These are phyloP conservation scores for Emericellopsis atlantica DNA, from an alignment of 2,329 filamentous ascomycete species.

Conservation along the genomic window DNA sequence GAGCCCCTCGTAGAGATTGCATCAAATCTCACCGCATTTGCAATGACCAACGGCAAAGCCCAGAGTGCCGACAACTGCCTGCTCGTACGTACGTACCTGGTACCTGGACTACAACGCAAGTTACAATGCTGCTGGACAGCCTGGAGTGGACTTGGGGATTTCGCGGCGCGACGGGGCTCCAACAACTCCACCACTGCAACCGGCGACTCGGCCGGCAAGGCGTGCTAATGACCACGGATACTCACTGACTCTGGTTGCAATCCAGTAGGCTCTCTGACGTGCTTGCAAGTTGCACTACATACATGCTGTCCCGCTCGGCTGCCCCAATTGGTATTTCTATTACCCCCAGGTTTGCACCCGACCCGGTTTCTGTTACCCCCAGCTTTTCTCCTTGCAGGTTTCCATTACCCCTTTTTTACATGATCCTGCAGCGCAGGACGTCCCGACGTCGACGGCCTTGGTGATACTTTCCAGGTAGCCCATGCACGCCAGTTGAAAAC, in stretches of 20 bases:
- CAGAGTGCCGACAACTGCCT: background rate
- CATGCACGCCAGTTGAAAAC: background rate
- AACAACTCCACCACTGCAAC: background rate
- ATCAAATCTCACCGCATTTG: background rate
- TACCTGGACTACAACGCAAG: background rate
- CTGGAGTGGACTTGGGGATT: background rate
- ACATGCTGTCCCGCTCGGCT: conserved; percentile 6
- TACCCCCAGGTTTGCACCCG: conserved; percentile 9
- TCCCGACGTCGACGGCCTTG: background rate
- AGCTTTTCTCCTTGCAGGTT: conserved; percentile 4
- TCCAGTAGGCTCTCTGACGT: background rate
- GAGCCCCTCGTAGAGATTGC: background rate
- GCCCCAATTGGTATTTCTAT: conserved; percentile 5
- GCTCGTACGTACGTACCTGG: background rate
- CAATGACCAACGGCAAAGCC: background rate
- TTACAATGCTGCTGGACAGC: background rate
- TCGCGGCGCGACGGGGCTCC: background rate
- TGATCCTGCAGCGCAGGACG: conserved; percentile 17
- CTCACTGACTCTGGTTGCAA: too few species aligned
- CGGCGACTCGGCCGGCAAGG: conserved; percentile 2
- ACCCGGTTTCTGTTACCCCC: conserved; percentile 11
- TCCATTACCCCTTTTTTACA: conserved; percentile 13
- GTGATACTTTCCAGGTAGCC: background rate
- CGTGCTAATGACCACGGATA: background rate
- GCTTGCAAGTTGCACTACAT: too few species aligned